Evolutionary conservation across 148 eudicot species (phyloP).

Genomic region (Tetragonia tetragonoides): DNA sequence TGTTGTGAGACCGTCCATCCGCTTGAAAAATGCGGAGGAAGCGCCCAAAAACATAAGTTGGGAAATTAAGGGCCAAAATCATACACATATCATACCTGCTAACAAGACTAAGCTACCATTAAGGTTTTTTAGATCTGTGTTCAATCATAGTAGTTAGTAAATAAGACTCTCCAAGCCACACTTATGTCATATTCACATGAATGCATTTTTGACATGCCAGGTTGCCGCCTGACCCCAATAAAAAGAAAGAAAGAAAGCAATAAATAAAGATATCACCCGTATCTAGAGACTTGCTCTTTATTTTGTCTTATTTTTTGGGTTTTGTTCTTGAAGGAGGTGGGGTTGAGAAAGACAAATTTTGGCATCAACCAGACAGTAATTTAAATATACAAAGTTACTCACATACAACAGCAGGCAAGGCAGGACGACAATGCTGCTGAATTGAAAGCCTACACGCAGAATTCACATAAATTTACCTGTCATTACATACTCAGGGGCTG

Average conservation of each 20-base stretch:
- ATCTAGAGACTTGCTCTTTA: too few species aligned
- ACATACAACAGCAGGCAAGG: not conserved
- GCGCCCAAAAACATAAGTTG: not conserved
- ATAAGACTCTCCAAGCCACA: not conserved
- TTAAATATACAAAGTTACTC: not conserved
- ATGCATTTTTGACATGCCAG: too few species aligned
- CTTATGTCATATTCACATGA: not conserved
- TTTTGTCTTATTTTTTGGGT: not conserved
- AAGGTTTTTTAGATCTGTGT: too few species aligned
- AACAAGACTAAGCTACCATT: not conserved
- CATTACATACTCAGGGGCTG: slow-evolving; percentile 70
- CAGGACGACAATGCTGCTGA: not conserved
- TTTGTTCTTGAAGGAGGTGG: not conserved
- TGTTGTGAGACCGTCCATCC: not conserved
- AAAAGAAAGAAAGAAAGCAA: too few species aligned
- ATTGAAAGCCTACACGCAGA: too few species aligned
- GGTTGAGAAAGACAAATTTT: not conserved
- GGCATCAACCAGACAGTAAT: not conserved
- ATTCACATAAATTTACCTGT: slow-evolving; percentile 31
- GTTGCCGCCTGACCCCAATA: not conserved
- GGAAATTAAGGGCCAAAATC: not conserved
- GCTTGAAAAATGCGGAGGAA: not conserved
- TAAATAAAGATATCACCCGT: too few species aligned
- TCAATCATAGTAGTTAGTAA: not conserved
- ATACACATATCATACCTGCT: not conserved